phyloP scores from a whole-genome alignment of 345 rosid species.

The Leavenworthia alabamica region DNA sequence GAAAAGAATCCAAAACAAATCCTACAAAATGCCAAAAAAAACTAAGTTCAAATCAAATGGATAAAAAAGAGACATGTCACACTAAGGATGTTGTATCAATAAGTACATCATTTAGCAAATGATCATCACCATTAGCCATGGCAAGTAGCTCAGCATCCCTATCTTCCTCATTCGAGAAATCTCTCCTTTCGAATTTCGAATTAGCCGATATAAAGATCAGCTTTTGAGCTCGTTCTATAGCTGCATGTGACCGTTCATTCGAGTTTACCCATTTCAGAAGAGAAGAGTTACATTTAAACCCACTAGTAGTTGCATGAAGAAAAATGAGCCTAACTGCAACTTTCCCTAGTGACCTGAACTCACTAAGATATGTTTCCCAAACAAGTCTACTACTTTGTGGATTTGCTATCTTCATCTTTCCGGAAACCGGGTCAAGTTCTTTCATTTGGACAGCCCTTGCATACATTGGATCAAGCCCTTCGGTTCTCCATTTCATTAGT shows the following conservation, averaged over 20 bases:
- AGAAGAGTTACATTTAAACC: constrained; percentile 83
- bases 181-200: constrained; percentile 77
- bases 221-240: constrained; percentile 78
- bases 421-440: constrained; percentile 78
- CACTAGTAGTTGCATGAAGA: constrained; percentile 81
- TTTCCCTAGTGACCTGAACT: constrained; percentile 83
- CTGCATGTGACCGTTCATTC: constrained; percentile 58
- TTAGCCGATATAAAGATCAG: constrained; percentile 83
- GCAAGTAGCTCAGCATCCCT: constrained; percentile 88
- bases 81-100: constrained; percentile 76
- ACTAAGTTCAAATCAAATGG: constrained; percentile 44
- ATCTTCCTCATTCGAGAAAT: constrained; percentile 71
- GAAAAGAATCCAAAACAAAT: constrained; percentile 36
- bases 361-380: constrained; percentile 95
- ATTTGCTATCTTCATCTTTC: constrained; percentile 81
- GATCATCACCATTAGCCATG: constrained; percentile 73
- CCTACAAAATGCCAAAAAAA: constrained; percentile 38
- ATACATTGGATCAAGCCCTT: constrained; percentile 92
- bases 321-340: constrained; percentile 97
- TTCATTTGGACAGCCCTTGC: constrained; percentile 97
- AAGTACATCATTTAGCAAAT: constrained; percentile 80
- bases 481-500: constrained; percentile 98
- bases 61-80: constrained; percentile 52
- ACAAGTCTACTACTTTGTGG: constrained; percentile 96
- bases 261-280: constrained; percentile 69